Base-by-base conservation (phyloP, 257 asterid genomes). In the Solanum virginianum region DNA sequence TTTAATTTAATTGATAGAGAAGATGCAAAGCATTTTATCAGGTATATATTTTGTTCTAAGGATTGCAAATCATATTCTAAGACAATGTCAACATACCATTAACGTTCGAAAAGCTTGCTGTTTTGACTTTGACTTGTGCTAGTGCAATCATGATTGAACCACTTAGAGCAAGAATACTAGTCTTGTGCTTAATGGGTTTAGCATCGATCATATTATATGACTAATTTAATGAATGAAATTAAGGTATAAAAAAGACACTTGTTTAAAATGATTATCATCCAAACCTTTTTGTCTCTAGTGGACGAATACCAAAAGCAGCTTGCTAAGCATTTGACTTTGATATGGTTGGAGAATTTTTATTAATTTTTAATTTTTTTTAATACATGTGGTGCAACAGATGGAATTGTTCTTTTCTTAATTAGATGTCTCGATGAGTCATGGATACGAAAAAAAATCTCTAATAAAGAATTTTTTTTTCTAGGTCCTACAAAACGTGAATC, bases 321-420 rank as follows among this genome's bases (percentile, higher is more conserved):
- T 55, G 86, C 81, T 83, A 60, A 60, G 51, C 82, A 69, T 86
- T 88, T 86, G 89, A 88, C 89, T 82, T 86, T 68, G 86, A 24
- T 66, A 55, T 22, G 82, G 43, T 79, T 79, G 65, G 29, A 75
- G 14, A 8, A 2, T 6, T 79, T 53, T 6, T 51, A 26, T 26
- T 26, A 26, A 26, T 26, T 26, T 26, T 26, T 26, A 26, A 26
- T 26, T 51, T 53, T 77, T 10, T 53, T 26, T 51, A 77, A 77
- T 63, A 53, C 4, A 43, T 8, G 8, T 8, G 7, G 8, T 3
- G 7, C 32, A 6, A 5, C 8, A 7, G 1, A 7, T 41, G 9
- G 6, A 5, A 7, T 41, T 41, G 8, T 41, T 41, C 2, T 45
- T 45, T 45, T 9, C 2, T 45, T 45, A 59, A 10, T 59, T 4